Evolutionary conservation across 2,329 filamentous ascomycete species (phyloP).

Genomic region (Aspergillus persii): DNA sequence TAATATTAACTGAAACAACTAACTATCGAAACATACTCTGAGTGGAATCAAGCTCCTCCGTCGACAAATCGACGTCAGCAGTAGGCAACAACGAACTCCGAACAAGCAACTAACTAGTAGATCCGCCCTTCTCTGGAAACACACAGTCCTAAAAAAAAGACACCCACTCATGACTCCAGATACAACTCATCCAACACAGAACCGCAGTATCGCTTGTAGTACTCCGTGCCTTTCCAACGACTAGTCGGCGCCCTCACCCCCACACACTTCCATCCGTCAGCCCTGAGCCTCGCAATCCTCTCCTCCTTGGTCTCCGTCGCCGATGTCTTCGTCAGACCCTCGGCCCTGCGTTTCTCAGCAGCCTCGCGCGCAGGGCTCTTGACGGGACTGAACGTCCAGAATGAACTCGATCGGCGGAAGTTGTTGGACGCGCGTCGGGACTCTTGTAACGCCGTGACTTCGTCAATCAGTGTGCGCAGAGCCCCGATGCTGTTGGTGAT

Average conservation of each 20-base stretch:
- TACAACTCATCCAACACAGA: constrained; percentile 38
- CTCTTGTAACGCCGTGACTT: constrained; percentile 24
- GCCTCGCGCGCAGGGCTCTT: constrained; percentile 9
- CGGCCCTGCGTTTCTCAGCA: not conserved
- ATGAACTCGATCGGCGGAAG: constrained; percentile 33
- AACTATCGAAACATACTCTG: no score
- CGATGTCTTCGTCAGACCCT: constrained; percentile 10
- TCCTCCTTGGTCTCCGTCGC: constrained; percentile 34
- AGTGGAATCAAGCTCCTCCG: no score
- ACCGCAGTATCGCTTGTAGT: constrained; percentile 38
- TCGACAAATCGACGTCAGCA: no score
- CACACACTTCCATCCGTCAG: constrained; percentile 38
- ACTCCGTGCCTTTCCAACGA: constrained; percentile 37
- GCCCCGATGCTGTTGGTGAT: constrained; percentile 26
- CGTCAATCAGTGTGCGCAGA: constrained; percentile 26
- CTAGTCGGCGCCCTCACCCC: constrained; percentile 32
- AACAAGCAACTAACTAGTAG: no score
- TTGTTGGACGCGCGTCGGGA: constrained; percentile 23
- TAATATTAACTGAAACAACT: no score
- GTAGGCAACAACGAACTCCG: no score
- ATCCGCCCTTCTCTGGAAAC: not conserved
- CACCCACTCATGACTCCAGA: constrained; percentile 7
- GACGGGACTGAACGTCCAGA: constrained; percentile 40
- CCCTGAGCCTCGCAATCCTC: constrained; percentile 34
- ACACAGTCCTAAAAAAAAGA: not conserved